Conservation (phyloP, 805 yeast genomes). For the Lachancea waltii region DNA sequence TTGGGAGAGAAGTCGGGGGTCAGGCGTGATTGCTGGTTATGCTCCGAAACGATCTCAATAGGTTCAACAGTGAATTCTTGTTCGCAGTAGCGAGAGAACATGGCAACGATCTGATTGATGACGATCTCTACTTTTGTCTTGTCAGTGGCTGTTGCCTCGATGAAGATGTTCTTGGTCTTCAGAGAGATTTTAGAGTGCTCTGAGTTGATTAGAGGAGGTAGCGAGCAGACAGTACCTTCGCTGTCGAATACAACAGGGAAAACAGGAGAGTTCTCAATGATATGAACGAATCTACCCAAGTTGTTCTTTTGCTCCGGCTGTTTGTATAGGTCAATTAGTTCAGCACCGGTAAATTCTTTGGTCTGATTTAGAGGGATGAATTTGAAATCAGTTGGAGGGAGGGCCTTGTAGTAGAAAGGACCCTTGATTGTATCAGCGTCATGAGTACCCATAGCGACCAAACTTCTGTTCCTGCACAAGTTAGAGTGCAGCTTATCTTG, state of each 20-base stretch:
- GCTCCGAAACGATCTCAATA: slow-evolving; percentile 74
- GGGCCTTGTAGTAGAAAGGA: slow-evolving; percentile 84
- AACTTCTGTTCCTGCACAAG: slow-evolving; percentile 92
- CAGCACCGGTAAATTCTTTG: slow-evolving; percentile 62
- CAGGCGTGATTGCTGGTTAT: slow-evolving; percentile 66
- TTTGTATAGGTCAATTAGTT: slow-evolving; percentile 77
- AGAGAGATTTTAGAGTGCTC: slow-evolving; percentile 82
- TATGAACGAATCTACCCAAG: slow-evolving; percentile 79
- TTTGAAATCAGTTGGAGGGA: slow-evolving; percentile 67
- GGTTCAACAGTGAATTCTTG: slow-evolving; percentile 87
- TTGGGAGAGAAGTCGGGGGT: slow-evolving; percentile 71
- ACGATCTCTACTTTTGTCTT: slow-evolving; percentile 91
- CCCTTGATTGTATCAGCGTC: slow-evolving; percentile 75
- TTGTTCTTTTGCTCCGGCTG: slow-evolving; percentile 72
- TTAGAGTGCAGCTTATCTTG: slow-evolving; percentile 96
- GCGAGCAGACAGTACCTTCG: slow-evolving; percentile 69
- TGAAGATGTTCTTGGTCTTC: slow-evolving; percentile 79
- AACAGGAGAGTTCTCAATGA: slow-evolving; percentile 81
- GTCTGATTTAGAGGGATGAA: slow-evolving; percentile 73
- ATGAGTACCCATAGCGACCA: slow-evolving; percentile 98
- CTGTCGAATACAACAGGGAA: slow-evolving; percentile 86
- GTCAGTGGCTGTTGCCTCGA: slow-evolving; percentile 94
- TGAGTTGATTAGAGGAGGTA: slow-evolving; percentile 96
- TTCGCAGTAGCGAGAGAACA: slow-evolving; percentile 85
- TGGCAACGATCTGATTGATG: slow-evolving; percentile 84